A percentile compares a stretch with the other conserved stretches of the same genome.
Evolutionary conservation across 306 rosid genomes (phyloP).

Genomic region (Rosa lucieae): DNA sequence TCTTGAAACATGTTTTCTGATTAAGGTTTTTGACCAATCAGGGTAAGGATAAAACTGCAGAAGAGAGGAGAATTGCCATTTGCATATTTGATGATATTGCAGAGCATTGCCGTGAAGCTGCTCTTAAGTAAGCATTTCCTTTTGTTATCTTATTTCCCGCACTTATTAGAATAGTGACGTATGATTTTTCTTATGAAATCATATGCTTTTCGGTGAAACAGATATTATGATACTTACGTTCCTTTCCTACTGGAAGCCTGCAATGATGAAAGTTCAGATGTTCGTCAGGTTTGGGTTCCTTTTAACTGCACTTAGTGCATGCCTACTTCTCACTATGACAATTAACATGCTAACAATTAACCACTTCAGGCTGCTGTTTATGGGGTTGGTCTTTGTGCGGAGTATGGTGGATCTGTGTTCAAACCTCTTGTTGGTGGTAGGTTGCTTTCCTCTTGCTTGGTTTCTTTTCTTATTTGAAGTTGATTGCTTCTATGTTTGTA

Average conservation of each 20-base stretch:
- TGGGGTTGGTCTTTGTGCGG: constrained; percentile 97
- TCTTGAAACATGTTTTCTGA: background rate
- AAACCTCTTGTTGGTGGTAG: constrained; percentile 90
- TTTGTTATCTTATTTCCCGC: background rate
- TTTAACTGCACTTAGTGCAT: constrained; percentile 6
- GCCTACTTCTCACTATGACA: constrained; percentile 12
- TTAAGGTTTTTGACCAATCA: constrained; percentile 21
- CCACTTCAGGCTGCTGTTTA: constrained; percentile 82
- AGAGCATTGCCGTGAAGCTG: constrained; percentile 97
- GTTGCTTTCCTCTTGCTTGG: constrained; percentile 18
- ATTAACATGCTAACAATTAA: background rate
- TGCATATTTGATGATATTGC: constrained; percentile 98
- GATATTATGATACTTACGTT: constrained; percentile 84
- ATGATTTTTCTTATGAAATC: constrained; percentile 12
- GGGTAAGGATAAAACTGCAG: constrained; percentile 98
- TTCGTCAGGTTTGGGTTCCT: constrained; percentile 75
- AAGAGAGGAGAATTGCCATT: constrained; percentile 94
- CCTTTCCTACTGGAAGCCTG: constrained; percentile 98
- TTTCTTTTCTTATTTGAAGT: background rate
- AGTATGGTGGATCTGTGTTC: constrained; percentile 85
- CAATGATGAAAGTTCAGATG: constrained; percentile 90
- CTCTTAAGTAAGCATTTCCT: constrained; percentile 54
- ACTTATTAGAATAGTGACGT: background rate
- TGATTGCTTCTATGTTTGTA: background rate
- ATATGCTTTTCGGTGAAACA: constrained; percentile 27